These are phyloP conservation scores for Brassica juncea DNA, from an alignment of 345 rosid genomes.

Conservation along the genomic window DNA sequence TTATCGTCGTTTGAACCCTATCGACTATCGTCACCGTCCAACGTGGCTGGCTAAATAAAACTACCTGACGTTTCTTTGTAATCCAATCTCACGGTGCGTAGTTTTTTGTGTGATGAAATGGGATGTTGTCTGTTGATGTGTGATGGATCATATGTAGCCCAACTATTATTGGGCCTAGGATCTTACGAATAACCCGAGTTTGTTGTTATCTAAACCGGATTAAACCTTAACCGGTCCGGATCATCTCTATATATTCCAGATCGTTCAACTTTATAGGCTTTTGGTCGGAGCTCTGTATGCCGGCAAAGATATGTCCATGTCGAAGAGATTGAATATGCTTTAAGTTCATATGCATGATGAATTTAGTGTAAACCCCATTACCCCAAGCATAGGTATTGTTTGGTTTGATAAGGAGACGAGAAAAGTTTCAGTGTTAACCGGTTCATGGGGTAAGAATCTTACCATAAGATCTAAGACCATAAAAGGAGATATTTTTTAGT, in stretches of 20 bases:
- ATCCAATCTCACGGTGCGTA: not conserved
- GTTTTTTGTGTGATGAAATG: not conserved
- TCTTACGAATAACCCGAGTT: not conserved
- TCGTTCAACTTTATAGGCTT: not conserved
- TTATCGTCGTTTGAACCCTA: conserved; percentile 28
- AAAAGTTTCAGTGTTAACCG: not conserved
- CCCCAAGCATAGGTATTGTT: not conserved
- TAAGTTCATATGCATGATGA: not conserved
- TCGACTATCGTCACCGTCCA: conserved; percentile 22
- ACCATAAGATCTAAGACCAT: not conserved
- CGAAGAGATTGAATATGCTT: not conserved
- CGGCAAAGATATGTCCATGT: not conserved
- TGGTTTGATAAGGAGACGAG: not conserved
- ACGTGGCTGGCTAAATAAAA: conserved; percentile 11
- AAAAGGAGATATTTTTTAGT: not conserved
- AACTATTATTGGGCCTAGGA: not conserved
- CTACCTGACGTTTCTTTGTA: conserved; percentile 22
- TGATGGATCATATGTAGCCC: not conserved
- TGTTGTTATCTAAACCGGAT: not conserved
- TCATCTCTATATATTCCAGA: not conserved
- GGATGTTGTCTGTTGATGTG: not conserved
- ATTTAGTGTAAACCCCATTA: not conserved
- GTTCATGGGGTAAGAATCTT: not conserved
- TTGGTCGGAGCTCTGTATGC: not conserved
- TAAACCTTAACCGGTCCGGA: not conserved